phyloP scores from a whole-genome alignment of 169 alveolate genomes.

The Plasmodium fragile region DNA sequence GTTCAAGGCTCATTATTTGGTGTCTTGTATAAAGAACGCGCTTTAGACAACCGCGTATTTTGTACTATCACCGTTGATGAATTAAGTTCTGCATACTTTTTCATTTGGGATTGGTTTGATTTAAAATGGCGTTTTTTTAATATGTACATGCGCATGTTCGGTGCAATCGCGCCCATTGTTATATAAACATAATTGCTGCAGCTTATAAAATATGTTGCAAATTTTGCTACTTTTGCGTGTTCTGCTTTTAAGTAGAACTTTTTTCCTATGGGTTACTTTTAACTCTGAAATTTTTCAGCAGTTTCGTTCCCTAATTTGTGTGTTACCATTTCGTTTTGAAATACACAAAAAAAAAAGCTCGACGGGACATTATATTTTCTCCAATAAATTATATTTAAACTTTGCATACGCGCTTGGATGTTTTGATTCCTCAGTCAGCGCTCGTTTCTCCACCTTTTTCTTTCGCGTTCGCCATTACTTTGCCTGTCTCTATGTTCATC shows the following conservation, averaged over 20 bases:
- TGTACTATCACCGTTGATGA: neutral
- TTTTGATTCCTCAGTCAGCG: neutral
- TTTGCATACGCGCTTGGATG: neutral
- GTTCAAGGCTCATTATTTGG: neutral
- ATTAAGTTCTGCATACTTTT: neutral
- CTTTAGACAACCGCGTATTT: neutral
- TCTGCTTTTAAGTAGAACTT: neutral
- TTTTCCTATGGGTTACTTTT: neutral
- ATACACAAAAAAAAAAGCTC: neutral
- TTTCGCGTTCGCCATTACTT: neutral
- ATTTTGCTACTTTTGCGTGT: neutral
- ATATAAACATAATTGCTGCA: neutral
- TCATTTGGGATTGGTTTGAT: neutral
- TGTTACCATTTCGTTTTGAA: neutral
- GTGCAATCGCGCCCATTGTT: neutral
- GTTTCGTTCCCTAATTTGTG: neutral
- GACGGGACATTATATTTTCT: neutral
- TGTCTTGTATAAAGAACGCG: neutral
- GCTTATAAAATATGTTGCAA: neutral
- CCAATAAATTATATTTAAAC: neutral
- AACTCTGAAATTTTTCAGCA: neutral
- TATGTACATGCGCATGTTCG: neutral
- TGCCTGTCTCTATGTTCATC: slow-evolving; percentile 13
- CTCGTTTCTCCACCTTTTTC: slow-evolving; percentile 4
- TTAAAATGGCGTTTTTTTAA: neutral